Evolutionary conservation across 768 basidiomycete genomes (phyloP).

Genomic region (Boletus vermiculosoides): DNA sequence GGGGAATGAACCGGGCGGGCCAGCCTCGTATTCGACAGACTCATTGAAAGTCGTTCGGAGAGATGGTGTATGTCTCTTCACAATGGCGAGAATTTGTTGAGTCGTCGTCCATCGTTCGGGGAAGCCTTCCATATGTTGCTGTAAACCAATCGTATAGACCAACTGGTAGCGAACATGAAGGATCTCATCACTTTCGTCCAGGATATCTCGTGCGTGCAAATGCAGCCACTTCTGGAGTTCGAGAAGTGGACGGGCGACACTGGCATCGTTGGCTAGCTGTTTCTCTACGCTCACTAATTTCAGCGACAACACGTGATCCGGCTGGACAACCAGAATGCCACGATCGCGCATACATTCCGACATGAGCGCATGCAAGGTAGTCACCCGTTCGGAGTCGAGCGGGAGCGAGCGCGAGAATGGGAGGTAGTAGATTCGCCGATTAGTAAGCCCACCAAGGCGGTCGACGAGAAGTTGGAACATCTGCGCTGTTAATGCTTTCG

Average conservation of each 20-base stretch:
- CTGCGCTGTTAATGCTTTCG: slow-evolving; percentile 42
- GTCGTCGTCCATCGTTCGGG: slow-evolving; percentile 34
- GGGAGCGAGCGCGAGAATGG: slow-evolving; percentile 45
- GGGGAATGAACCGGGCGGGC: slow-evolving; percentile 16
- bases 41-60: not conserved
- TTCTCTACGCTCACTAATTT: slow-evolving; percentile 42
- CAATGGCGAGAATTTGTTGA: slow-evolving; percentile 26
- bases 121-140: slow-evolving; percentile 26
- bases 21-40: not conserved
- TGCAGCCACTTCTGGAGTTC: slow-evolving; percentile 24
- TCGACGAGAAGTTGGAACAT: slow-evolving; percentile 47
- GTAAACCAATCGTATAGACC: slow-evolving; percentile 32
- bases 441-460: slow-evolving; percentile 41
- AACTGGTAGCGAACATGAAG: slow-evolving; percentile 34
- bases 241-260: slow-evolving; percentile 9
- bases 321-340: slow-evolving; percentile 47
- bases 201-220: slow-evolving; percentile 16
- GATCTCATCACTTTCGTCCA: slow-evolving; percentile 29
- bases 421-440: slow-evolving; percentile 44
- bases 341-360: slow-evolving; percentile 35
- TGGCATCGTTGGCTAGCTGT: slow-evolving; percentile 7
- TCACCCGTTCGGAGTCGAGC: slow-evolving; percentile 14
- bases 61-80: slow-evolving; percentile 4
- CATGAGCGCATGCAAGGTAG: slow-evolving; percentile 30
- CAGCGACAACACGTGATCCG: slow-evolving; percentile 52